These are phyloP conservation scores for Debaryomyces singareniensis DNA, from an alignment of 1,139 yeast genomes.

Conservation along the genomic window DNA sequence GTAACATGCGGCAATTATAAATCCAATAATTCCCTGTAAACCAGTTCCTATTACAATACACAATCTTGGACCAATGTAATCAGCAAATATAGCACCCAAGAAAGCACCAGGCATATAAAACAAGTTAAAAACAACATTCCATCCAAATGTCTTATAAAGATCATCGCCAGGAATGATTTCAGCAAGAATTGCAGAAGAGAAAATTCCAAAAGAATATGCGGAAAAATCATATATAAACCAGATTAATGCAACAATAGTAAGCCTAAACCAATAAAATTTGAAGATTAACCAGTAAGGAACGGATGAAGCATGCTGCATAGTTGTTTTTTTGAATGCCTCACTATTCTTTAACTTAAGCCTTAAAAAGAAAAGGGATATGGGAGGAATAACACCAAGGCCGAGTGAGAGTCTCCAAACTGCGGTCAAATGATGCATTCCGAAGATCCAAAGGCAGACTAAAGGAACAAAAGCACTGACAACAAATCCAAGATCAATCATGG, in stretches of 20 bases:
- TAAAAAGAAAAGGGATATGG: conserved; percentile 66
- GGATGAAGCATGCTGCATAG: conserved; percentile 52
- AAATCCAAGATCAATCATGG: conserved; percentile 83
- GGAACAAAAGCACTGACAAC: conserved; percentile 84
- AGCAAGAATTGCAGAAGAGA: conserved; percentile 62
- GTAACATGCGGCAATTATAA: conserved; percentile 73
- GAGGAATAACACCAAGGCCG: conserved; percentile 91
- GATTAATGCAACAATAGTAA: conserved; percentile 60
- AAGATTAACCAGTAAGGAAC: conserved; percentile 66
- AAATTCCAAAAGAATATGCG: conserved; percentile 80
- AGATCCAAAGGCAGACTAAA: conserved; percentile 79
- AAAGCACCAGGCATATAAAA: conserved; percentile 89
- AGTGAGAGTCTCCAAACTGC: conserved; percentile 91
- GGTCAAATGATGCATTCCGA: conserved; percentile 58
- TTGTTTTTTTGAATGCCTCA: conserved; percentile 60
- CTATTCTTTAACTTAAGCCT: conserved; percentile 74
- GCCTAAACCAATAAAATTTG: conserved; percentile 82
- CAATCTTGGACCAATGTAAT: conserved; percentile 81
- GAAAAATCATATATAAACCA: conserved; percentile 94
- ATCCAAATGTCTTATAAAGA: conserved; percentile 75
- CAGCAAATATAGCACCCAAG: conserved; percentile 77
- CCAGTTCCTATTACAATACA: conserved; percentile 65
- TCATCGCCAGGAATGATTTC: conserved; percentile 55
- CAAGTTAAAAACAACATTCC: conserved; percentile 84
- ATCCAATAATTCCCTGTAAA: conserved; percentile 77